Percentiles rank a stretch among this genome's conserved stretches.
Evolutionary conservation across 1,284 basidiomycete genomes (phyloP).

Genomic region (Microbotryomycetes sp.): DNA sequence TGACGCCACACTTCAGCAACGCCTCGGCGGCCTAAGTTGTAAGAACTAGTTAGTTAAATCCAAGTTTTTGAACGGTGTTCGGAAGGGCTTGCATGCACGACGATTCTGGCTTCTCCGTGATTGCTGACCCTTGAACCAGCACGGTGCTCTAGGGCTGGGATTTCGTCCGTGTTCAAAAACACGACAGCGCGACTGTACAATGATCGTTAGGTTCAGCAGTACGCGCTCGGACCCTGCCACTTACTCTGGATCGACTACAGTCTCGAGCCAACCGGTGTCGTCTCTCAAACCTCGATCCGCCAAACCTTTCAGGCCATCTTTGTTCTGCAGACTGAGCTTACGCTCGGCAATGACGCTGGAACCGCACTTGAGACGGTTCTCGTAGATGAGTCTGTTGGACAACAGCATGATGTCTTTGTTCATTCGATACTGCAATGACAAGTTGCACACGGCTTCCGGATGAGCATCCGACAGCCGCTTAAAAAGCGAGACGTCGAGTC

Average conservation of each 20-base stretch:
- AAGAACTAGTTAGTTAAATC: no score
- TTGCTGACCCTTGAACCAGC: conserved; percentile 86
- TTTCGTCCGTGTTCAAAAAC: conserved; percentile 82
- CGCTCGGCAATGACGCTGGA: conserved; percentile 59
- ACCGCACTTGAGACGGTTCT: conserved; percentile 69
- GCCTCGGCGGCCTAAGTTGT: conserved; percentile 62
- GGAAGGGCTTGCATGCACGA: conserved; percentile 41
- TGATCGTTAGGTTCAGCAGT: no score
- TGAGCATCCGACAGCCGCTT: conserved; percentile 77
- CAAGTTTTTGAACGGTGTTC: no score
- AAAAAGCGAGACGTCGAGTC: conserved; percentile 85
- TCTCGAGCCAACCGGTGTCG: conserved; percentile 60
- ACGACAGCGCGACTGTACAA: conserved; percentile 64
- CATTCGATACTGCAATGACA: conserved; percentile 91
- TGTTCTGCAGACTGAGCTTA: conserved; percentile 52
- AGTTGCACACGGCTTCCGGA: conserved; percentile 69
- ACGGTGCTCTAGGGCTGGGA: conserved; percentile 70
- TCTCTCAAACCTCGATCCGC: background rate
- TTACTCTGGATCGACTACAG: conserved; percentile 58
- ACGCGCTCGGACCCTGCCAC: no score
- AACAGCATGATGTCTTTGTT: conserved; percentile 92
- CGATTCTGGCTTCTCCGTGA: conserved; percentile 59
- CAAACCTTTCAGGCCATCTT: conserved; percentile 1
- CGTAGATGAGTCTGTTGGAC: conserved; percentile 84
- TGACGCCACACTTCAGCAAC: conserved; percentile 59